Base-by-base conservation (phyloP, 768 basidiomycete genomes). In the Russula ochroleuca region DNA sequence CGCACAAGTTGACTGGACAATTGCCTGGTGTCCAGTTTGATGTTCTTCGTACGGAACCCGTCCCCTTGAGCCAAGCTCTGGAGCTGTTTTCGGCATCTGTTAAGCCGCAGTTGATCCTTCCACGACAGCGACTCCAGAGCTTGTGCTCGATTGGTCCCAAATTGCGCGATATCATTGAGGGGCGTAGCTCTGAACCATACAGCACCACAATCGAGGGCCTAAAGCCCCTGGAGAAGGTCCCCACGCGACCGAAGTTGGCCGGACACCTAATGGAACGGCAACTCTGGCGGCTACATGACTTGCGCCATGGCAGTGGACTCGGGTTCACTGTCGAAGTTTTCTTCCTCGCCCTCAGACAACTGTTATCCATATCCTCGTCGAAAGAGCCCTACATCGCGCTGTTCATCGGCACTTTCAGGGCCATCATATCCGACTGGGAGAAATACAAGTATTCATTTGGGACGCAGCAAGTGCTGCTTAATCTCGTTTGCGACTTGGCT, bases 401-500 rank as follows among this genome's bases (percentile, higher is more conserved):
- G 17, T 63, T 63, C 15, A 38, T 60, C 13, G 57, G 57, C 23
- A 51, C 62, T 5, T 58, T 67, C 25, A 40, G 7, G 13, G 25
- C 45, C 31, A 54, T 67, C 19, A 63, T 49, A n/a, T 57, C 65
- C 5, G 47, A 60, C 35, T 67, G 65, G 65, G 10, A 13, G 11
- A 8, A n/a, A 2, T 28, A 25, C 48, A 58, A 63, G 17, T 25
- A 63, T 4, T 57, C 47, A n/a, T 13, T 41, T 8, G 65, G 61
- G 38, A 63, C 62, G 23, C 65, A 63, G 25, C 25, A 70, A 61
- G 1, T 69, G 69, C 4, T 66, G 61, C 7, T 74, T 66, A n/a
- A 74, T 73, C 17, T 66, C 69, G 53, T 69, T 56, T 8, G 74
- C 71, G 37, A 70, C 41, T 5, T 53, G 5, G 52, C n/a, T 14